Conservation (phyloP, 805 yeast genomes). For the Yamadazyma insecticola region DNA sequence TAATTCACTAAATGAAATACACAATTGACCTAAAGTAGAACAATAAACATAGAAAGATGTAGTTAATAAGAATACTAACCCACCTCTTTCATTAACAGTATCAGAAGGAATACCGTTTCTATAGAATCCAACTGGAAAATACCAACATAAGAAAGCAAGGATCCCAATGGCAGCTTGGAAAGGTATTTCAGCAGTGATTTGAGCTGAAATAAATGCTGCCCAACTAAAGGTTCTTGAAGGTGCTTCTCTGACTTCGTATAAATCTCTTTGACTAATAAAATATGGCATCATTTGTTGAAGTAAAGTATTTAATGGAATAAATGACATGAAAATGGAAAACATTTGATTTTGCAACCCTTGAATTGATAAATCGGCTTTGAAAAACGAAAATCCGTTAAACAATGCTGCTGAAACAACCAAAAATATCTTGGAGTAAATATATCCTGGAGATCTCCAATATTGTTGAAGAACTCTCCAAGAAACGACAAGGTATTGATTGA, state of each 20-base stretch:
- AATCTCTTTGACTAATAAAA: constrained; percentile 39
- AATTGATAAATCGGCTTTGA: constrained; percentile 55
- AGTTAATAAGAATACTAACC: constrained; percentile 28
- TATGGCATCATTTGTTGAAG: constrained; percentile 40
- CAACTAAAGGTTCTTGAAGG: constrained; percentile 42
- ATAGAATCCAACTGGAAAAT: constrained; percentile 54
- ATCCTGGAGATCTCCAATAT: constrained; percentile 56
- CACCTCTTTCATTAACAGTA: constrained; percentile 49
- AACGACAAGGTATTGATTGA: constrained; percentile 30
- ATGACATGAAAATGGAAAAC: constrained; percentile 45
- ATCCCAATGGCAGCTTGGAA: constrained; percentile 45
- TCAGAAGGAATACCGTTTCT: constrained; percentile 48
- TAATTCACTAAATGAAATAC: constrained; percentile 25
- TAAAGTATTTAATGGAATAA: constrained; percentile 34
- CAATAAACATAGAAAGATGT: constrained; percentile 22
- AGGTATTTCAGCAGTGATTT: constrained; percentile 42
- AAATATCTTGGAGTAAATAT: constrained; percentile 56
- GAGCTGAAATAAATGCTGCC: constrained; percentile 38
- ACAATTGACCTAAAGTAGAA: constrained; percentile 20
- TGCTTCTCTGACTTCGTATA: constrained; percentile 44
- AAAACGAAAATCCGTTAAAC: constrained; percentile 70
- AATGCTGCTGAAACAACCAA: constrained; percentile 53
- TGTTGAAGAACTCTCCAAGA: constrained; percentile 21
- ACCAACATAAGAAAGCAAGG: constrained; percentile 39
- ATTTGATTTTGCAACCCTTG: constrained; percentile 65